Evolutionary conservation across 768 basidiomycete species (phyloP), one percentile per base, ranked within the genome.

Genomic region (Russula earlei): DNA sequence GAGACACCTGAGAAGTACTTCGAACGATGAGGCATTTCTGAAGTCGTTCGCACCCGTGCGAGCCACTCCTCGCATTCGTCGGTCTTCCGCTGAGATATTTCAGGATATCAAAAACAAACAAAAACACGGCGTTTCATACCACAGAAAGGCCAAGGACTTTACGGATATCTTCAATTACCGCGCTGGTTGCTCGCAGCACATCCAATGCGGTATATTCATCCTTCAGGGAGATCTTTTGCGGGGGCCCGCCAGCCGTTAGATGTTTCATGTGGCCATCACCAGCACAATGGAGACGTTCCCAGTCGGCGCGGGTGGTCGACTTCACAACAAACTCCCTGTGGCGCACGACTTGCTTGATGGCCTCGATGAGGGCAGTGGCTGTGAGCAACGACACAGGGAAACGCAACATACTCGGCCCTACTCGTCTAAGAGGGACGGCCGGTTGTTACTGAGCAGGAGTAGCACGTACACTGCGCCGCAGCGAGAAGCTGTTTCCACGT

Each of bases 311-410:
- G 24, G 8, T n/a, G 6, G 24, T 47, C 25, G 15, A 1, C 24
- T 24, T 43, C 10, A 27, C 12, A 40, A 34, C 12, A 34, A 38
- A 25, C 9, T 27, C 20, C 15, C 38, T 47, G 22, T 27, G 46
- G 40, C 36, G 44, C 11, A 44, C 24, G 12, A 38, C 52, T 54
- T 41, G 27, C 4, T 34, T 52, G n/a, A 58, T 59, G 14, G 51
- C 51, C 41, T 49, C 49, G 20, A 56, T 61, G 11, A 61, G 48
- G 31, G 60, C 59, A 17, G 62, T 55, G 20, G 59, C 55, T 1
- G 55, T 61, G 40, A 62, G 55, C 22, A 61, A 14, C 5, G 59
- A 61, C 22, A 58, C 43, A 20, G 55, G 43, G 19, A 62, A 61
- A 43, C 46, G 40, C 20, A 61, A 25, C 33, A 61, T 24, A 41